phyloP scores from a whole-genome alignment of 805 yeast genomes.

The Blastobotrys americana region DNA sequence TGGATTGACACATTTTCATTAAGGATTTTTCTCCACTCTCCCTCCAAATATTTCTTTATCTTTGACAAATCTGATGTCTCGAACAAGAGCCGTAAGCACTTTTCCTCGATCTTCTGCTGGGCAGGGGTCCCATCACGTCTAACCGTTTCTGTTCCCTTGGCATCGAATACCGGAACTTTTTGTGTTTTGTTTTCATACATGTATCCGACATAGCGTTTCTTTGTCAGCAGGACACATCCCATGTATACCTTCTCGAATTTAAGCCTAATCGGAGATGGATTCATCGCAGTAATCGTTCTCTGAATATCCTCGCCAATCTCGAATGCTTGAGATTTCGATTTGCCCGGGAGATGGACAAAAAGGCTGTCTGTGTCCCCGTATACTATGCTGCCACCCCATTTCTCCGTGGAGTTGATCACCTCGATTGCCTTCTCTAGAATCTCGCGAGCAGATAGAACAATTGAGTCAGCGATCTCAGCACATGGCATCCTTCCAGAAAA shows the following conservation, averaged over 20 bases:
- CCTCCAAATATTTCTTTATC: slow-evolving; percentile 57
- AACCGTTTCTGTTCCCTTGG: slow-evolving; percentile 94
- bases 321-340: slow-evolving; percentile 70
- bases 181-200: slow-evolving; percentile 58
- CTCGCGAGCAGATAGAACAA: slow-evolving; percentile 87
- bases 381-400: slow-evolving; percentile 86
- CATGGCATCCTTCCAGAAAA: slow-evolving; percentile 97
- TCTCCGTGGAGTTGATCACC: slow-evolving; percentile 48
- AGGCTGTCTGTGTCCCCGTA: slow-evolving; percentile 96
- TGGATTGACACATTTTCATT: slow-evolving; percentile 58
- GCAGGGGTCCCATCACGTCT: slow-evolving; percentile 94
- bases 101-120: slow-evolving; percentile 73
- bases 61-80: slow-evolving; percentile 61
- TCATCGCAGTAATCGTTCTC: slow-evolving; percentile 46
- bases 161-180: slow-evolving; percentile 66
- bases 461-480: slow-evolving; percentile 89
- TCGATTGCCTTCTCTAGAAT: slow-evolving; percentile 64
- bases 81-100: slow-evolving; percentile 59
- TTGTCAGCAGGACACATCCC: slow-evolving; percentile 74
- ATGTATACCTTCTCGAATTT: slow-evolving; percentile 91
- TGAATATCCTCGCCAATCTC: slow-evolving; percentile 67
- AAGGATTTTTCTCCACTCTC: slow-evolving; percentile 61
- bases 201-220: slow-evolving; percentile 88
- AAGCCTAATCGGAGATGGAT: slow-evolving; percentile 75
- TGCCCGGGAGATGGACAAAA: slow-evolving; percentile 86